These are phyloP conservation scores for Phyllosticta capitalensis DNA, from an alignment of 2,329 filamentous ascomycete genomes.

Conservation along the genomic window DNA sequence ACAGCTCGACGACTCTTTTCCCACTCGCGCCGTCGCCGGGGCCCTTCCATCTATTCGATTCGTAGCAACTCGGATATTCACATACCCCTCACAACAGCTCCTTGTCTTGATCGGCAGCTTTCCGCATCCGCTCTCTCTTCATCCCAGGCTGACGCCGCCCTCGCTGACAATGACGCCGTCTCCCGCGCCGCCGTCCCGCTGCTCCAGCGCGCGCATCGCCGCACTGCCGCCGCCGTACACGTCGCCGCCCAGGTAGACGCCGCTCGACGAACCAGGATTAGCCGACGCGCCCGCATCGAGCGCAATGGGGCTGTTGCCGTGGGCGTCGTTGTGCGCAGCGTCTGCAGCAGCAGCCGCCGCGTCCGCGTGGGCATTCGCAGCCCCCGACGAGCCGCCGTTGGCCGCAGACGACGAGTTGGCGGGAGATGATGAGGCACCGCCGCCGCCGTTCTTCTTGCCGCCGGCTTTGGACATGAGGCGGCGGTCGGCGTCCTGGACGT, in stretches of 20 bases:
- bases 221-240: neutral
- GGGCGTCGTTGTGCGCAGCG: neutral
- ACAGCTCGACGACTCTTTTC: too few species aligned
- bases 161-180: constrained; percentile 9
- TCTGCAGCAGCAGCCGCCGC: neutral
- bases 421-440: neutral
- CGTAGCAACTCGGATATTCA: too few species aligned
- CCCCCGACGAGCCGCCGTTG: too few species aligned
- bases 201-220: neutral
- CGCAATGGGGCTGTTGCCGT: neutral
- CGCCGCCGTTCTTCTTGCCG: neutral
- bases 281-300: neutral
- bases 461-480: constrained; percentile 24
- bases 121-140: too few species aligned
- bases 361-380: neutral
- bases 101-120: too few species aligned
- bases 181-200: neutral
- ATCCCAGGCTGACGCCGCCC: constrained; percentile 11
- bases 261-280: neutral
- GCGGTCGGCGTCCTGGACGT: constrained; percentile 30
- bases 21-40: too few species aligned
- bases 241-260: neutral
- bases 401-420: neutral
- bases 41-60: too few species aligned
- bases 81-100: too few species aligned